A percentile compares a stretch with the other conserved stretches of the same genome.
Evolutionary conservation across 2,329 filamentous ascomycete genomes (phyloP).

Genomic region (Ophiostoma populinum): DNA sequence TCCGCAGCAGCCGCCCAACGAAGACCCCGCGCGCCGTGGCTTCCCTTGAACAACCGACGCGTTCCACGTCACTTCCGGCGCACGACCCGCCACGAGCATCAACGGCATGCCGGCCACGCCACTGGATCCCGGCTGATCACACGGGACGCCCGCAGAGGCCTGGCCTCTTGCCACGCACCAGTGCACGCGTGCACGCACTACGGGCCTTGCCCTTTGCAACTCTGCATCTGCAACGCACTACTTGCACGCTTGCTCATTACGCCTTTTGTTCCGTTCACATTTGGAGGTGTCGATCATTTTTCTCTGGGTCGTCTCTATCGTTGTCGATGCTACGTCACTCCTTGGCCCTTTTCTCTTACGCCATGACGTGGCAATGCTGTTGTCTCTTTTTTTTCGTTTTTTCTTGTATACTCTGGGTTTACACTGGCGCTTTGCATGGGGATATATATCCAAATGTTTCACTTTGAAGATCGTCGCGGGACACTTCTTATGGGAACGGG

Average conservation of each 20-base stretch:
- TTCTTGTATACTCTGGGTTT: constrained; percentile 2
- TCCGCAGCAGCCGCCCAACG: constrained; percentile 12
- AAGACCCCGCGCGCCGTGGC: constrained; percentile 12
- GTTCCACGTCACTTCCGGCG: no score
- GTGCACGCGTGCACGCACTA: no score
- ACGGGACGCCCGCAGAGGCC: no score
- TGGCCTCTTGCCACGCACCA: no score
- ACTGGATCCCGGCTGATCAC: no score
- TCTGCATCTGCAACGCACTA: no score
- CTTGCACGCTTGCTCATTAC: neutral
- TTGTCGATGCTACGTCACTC: no score
- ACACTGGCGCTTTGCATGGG: constrained; percentile 10
- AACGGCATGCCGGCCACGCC: neutral
- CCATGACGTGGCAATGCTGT: no score
- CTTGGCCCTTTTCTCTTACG: neutral
- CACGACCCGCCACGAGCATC: no score
- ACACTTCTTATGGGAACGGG: constrained; percentile 6
- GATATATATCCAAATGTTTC: constrained; percentile 8
- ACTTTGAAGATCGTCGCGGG: neutral
- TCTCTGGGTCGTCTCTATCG: neutral
- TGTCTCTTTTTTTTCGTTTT: neutral
- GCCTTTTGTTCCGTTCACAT: neutral
- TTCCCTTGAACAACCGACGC: no score
- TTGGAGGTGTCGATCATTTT: neutral
- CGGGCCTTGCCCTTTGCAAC: no score